Conservation (phyloP, 306 rosid genomes). For the Dalbergia cochinchinensis region DNA sequence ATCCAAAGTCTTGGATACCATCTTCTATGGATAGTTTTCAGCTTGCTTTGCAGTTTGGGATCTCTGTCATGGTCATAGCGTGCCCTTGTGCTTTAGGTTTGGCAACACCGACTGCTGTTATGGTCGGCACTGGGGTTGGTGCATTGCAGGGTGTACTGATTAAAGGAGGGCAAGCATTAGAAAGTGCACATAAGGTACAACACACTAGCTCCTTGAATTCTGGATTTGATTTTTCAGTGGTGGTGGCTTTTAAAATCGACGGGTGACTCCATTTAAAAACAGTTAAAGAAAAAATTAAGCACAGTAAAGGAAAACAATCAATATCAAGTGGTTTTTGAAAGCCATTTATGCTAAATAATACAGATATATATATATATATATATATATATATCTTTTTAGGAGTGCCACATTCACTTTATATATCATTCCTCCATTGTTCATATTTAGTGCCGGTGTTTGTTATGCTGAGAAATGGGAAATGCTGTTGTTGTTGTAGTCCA, state of each 20-base stretch:
- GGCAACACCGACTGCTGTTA: constrained; percentile 88
- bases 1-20: constrained; percentile 76
- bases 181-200: constrained; percentile 75
- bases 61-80: constrained; percentile 87
- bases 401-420: not conserved
- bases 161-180: constrained; percentile 88
- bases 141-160: constrained; percentile 83
- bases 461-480: not conserved
- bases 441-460: not conserved
- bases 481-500: too few relatives aligned
- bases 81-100: constrained; percentile 92
- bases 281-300: not conserved
- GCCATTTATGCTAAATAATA: too few relatives aligned
- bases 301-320: not conserved
- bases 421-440: not conserved
- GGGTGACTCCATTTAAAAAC: not conserved
- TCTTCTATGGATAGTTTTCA: constrained; percentile 74
- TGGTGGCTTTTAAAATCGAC: not conserved
- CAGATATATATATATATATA: not conserved
- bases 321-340: not conserved
- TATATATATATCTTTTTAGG: not conserved
- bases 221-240: not conserved
- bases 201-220: not conserved
- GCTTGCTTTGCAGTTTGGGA: constrained; percentile 87
- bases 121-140: constrained; percentile 91